phyloP scores from a whole-genome alignment of 352 stramenopile genomes.

The Pythium inflatum region DNA sequence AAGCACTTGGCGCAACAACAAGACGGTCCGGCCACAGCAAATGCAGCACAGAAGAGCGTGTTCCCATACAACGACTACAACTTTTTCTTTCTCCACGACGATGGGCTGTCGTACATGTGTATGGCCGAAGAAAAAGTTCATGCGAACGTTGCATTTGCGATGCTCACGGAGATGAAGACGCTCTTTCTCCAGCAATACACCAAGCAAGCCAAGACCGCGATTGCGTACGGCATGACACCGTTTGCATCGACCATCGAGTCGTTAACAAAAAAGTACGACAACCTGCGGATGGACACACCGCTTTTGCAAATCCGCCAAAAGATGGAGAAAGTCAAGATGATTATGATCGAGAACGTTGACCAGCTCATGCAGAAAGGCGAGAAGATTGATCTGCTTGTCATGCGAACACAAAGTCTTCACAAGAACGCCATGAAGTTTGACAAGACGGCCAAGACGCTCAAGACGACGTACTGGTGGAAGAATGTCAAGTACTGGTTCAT shows the following conservation, averaged over 20 bases:
- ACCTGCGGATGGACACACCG: conserved; percentile 79
- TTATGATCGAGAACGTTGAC: conserved; percentile 99
- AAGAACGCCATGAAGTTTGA: conserved; percentile 98
- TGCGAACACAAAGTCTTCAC: conserved; percentile 92
- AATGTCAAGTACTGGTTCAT: conserved; percentile 84
- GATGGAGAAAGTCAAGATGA: conserved; percentile 97
- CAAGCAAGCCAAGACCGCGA: conserved; percentile 64
- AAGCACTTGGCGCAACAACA: conserved; percentile 72
- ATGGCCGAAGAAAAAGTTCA: conserved; percentile 83
- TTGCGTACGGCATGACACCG: conserved; percentile 69
- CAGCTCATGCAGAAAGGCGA: conserved; percentile 97
- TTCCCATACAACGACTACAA: conserved; percentile 82
- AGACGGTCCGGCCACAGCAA: not conserved
- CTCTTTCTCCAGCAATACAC: conserved; percentile 69
- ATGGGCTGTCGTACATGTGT: conserved; percentile 82
- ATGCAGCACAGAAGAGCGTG: conserved; percentile 52
- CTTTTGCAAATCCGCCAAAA: conserved; percentile 91
- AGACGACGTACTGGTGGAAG: conserved; percentile 90
- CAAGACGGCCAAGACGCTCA: conserved; percentile 91
- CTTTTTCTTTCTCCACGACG: conserved; percentile 80
- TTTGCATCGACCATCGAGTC: conserved; percentile 64
- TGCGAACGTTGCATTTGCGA: conserved; percentile 70
- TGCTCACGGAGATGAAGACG: conserved; percentile 70
- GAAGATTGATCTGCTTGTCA: conserved; percentile 95
- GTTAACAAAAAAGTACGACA: conserved; percentile 88